Evolutionary conservation across 805 yeast genomes (phyloP).

Genomic region (Yarrowia yakushimensis): DNA sequence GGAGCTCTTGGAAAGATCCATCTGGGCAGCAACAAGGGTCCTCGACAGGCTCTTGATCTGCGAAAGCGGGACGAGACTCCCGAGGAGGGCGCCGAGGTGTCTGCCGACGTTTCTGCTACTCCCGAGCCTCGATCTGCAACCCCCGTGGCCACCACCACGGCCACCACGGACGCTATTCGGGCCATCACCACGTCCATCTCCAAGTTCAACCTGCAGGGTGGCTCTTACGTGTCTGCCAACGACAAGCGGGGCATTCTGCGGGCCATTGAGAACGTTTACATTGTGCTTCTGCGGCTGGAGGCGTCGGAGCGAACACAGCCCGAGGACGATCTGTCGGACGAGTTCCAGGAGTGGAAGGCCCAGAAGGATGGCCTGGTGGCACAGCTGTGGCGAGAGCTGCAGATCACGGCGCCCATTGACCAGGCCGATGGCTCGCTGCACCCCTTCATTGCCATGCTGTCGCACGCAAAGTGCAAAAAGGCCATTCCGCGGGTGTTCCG

Average conservation of each 20-base stretch:
- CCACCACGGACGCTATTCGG: constrained; percentile 26
- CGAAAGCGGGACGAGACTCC: constrained; percentile 26
- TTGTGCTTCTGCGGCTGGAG: constrained; percentile 73
- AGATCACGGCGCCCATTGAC: constrained; percentile 56
- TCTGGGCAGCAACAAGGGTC: constrained; percentile 68
- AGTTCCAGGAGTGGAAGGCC: constrained; percentile 37
- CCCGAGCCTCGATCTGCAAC: constrained; percentile 6
- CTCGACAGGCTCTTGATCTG: constrained; percentile 75
- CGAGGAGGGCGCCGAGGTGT: constrained; percentile 31
- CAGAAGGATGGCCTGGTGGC: constrained; percentile 35
- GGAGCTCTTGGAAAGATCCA: constrained; percentile 90
- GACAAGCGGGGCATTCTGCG: constrained; percentile 52
- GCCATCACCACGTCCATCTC: constrained; percentile 39
- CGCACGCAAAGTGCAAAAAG: constrained; percentile 84
- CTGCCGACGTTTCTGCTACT: background rate
- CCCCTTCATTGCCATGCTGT: constrained; percentile 78
- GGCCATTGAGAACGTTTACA: constrained; percentile 73
- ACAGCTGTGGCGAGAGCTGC: constrained; percentile 72
- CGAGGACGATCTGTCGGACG: constrained; percentile 35
- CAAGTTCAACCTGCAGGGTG: constrained; percentile 13
- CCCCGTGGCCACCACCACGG: background rate
- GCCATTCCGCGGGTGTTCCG: constrained; percentile 84
- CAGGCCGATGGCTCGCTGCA: constrained; percentile 54
- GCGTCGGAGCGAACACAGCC: constrained; percentile 62
- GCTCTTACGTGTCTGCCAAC: constrained; percentile 30